Evolutionary conservation across 2,329 filamentous ascomycete genomes (phyloP).

Genomic region (Lasiodiplodia hormozganensis): DNA sequence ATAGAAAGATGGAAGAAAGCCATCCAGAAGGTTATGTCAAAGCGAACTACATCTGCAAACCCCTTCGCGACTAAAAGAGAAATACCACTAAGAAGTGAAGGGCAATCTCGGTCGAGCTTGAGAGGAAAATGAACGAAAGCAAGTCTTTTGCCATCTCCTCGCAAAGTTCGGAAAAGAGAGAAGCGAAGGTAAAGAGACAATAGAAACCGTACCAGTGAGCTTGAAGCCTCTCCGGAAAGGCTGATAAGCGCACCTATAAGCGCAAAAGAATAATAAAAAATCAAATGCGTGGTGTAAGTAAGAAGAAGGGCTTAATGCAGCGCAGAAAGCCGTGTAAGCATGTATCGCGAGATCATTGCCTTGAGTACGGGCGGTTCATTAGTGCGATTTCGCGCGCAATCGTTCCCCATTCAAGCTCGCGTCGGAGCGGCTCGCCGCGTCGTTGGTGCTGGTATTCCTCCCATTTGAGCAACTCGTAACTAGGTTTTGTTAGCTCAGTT

Average conservation of each 20-base stretch:
- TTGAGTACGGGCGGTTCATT: constrained; percentile 93
- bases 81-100: not conserved
- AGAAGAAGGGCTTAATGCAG: not conserved
- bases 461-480: constrained; percentile 91
- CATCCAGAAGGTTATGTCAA: constrained; percentile 6
- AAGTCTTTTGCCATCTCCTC: not conserved
- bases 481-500: constrained; percentile 36
- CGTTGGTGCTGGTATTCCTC: constrained; percentile 76
- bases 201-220: not conserved
- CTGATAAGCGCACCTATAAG: not conserved
- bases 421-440: constrained; percentile 62
- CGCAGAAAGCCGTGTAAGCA: not conserved
- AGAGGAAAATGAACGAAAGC: not conserved
- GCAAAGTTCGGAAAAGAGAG: not conserved
- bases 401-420: constrained; percentile 90
- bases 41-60: constrained; percentile 11
- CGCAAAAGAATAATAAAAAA: not conserved
- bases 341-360: constrained; percentile 40
- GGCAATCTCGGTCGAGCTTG: not conserved
- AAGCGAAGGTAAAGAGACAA: constrained; percentile 6
- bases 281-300: not conserved
- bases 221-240: not conserved
- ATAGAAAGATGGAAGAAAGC: not conserved
- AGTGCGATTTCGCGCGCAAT: constrained; percentile 89
- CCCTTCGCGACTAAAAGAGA: not conserved